Conservation (phyloP, 2,329 filamentous ascomycete species). For the Xylaria arbuscula region DNA sequence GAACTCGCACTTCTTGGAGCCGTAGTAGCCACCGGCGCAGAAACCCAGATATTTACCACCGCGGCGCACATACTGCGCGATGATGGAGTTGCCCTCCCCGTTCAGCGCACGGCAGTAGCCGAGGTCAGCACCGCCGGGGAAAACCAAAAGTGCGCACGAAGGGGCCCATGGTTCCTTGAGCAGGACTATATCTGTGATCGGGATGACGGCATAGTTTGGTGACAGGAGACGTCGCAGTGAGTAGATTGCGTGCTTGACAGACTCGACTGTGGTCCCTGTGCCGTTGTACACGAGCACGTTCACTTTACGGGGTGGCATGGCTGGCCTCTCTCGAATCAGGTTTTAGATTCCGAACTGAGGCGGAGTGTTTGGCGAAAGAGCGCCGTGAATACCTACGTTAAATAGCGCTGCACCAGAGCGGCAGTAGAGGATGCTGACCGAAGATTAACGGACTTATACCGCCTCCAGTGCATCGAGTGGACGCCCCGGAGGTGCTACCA, state of each 20-base stretch:
- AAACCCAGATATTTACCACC: constrained; percentile 91
- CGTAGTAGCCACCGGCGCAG: constrained; percentile 96
- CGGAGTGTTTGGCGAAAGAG: constrained; percentile 12
- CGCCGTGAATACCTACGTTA: background rate
- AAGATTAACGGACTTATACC: constrained; percentile 29
- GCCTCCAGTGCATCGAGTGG: constrained; percentile 6
- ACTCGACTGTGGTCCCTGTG: constrained; percentile 85
- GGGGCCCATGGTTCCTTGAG: constrained; percentile 92
- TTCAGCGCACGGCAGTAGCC: constrained; percentile 91
- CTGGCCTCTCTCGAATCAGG: constrained; percentile 16
- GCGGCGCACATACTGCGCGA: constrained; percentile 84
- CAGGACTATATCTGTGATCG: constrained; percentile 80
- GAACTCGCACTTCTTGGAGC: constrained; percentile 83
- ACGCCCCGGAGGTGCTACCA: background rate
- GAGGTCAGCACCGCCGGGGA: constrained; percentile 94
- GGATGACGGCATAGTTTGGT: constrained; percentile 91
- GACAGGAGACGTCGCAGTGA: constrained; percentile 86
- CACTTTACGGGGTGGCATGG: constrained; percentile 76
- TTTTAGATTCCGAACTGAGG: constrained; percentile 7
- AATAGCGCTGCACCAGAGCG: constrained; percentile 13
- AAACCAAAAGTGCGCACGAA: constrained; percentile 87
- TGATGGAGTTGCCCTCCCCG: constrained; percentile 85
- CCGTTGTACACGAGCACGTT: constrained; percentile 97
- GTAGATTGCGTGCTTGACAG: constrained; percentile 88
- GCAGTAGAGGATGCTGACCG: background rate